Evolutionary conservation across 1,284 basidiomycete genomes (phyloP), one percentile per base, ranked within the genome.

Genomic region (Cutaneotrichosporon sp.): DNA sequence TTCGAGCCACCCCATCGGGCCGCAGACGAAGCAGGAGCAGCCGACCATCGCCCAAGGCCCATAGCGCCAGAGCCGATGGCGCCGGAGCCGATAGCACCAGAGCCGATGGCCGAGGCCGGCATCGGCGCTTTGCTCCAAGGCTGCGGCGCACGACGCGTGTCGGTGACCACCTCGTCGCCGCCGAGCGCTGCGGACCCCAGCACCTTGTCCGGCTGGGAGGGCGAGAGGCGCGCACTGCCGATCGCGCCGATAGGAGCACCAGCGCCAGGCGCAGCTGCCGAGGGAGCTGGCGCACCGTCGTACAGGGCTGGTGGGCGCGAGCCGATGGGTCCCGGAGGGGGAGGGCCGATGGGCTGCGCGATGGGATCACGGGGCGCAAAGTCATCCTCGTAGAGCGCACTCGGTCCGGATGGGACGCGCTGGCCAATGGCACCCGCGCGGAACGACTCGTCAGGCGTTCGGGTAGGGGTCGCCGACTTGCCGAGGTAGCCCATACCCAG

Each of bases 171-270:
- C 63, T 75, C 72, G 47, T 75, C 73, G 36, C 51, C 71, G 34
- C 73, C 73, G 6, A 75, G 68, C n/a, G 73, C 73, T 10, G 73
- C 73, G 1, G 73, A 75, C 16, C 73, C 73, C 33, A 73, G 65
- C 4, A 75, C 71, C 56, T 69, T 66, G 16, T 72, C 73, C 11
- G 72, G 72, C 31, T 56, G 68, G 4, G 67, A 56, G 4, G 72
- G 71, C 9, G 71, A 72, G 11, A 58, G n/a, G 16, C 47, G 47
- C 22, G 16, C 18, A 22, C 58, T 58, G 29, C 42, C 47, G 18
- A 45, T 46, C 49, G 20, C 42, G 31, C n/a, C 51, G 55, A 42
- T 54, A 22, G 43, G 55, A 22, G 61, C 53, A 45, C 58, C 36
- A 20, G 51, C 36, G 33, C 53, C 47, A 27, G 57, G 25, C 34